Evolutionary conservation across 2,329 filamentous ascomycete species (phyloP).

Genomic region (Colletotrichum karsti): DNA sequence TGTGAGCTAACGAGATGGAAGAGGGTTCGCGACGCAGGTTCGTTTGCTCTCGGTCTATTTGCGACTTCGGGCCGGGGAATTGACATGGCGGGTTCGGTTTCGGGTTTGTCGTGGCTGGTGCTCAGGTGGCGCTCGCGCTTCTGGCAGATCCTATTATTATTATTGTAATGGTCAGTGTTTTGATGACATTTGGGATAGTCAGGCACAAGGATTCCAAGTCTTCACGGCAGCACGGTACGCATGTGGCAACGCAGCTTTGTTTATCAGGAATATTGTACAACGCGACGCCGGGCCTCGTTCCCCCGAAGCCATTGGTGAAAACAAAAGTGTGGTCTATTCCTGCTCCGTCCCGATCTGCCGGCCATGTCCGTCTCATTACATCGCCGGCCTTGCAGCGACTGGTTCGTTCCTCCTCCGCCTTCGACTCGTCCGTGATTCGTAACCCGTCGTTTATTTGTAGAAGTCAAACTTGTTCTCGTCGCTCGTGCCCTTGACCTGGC

Average conservation of each 20-base stretch:
- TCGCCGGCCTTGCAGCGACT: conserved; percentile 17
- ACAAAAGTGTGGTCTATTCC: conserved; percentile 11
- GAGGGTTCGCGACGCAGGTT: too few relatives aligned
- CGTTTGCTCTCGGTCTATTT: too few relatives aligned
- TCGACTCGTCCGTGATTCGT: conserved; percentile 20
- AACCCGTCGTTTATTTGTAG: conserved; percentile 71
- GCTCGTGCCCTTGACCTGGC: conserved; percentile 85
- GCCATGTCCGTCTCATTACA: conserved; percentile 4
- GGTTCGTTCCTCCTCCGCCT: not conserved
- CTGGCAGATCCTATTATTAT: too few relatives aligned
- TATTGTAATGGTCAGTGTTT: too few relatives aligned
- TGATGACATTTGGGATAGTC: too few relatives aligned
- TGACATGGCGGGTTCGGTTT: too few relatives aligned
- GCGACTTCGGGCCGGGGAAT: too few relatives aligned
- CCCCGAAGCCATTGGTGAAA: conserved; percentile 9
- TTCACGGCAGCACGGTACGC: too few relatives aligned
- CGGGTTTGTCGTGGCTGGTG: too few relatives aligned
- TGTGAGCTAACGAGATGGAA: too few relatives aligned
- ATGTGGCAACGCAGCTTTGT: conserved; percentile 3
- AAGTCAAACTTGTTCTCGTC: conserved; percentile 86
- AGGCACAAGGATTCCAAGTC: too few relatives aligned
- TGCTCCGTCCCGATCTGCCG: not conserved
- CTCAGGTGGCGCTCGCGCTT: too few relatives aligned
- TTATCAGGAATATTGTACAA: conserved; percentile 30
- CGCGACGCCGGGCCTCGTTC: conserved; percentile 15